Conservation (phyloP, 257 asterid genomes). For the Buddleja alternifolia region DNA sequence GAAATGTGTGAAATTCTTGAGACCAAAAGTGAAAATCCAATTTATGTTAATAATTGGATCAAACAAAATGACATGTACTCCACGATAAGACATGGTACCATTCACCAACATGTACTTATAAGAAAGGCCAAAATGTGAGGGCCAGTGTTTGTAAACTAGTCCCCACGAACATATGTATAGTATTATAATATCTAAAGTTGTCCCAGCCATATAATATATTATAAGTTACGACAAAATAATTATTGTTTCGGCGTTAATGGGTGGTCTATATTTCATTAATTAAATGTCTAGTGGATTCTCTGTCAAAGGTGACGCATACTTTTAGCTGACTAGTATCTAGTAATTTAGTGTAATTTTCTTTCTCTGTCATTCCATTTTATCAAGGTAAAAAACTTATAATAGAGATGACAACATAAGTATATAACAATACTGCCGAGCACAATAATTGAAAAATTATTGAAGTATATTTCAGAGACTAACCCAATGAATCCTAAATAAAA, state of each 20-base stretch:
- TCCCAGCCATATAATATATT: constrained; percentile 31
- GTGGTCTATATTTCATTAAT: constrained; percentile 59
- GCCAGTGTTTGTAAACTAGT: background rate
- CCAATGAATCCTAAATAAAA: no score
- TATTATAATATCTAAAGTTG: background rate
- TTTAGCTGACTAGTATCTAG: constrained; percentile 39
- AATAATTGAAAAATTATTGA: no score
- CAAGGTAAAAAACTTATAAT: no score
- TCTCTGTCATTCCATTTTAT: no score
- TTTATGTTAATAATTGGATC: constrained; percentile 23
- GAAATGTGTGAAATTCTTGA: no score
- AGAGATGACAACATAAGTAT: no score
- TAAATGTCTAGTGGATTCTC: constrained; percentile 43
- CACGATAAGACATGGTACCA: constrained; percentile 40
- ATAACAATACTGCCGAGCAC: no score
- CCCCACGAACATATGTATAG: constrained; percentile 19
- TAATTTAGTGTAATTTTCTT: no score
- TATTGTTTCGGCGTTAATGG: constrained; percentile 39
- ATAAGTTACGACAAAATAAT: constrained; percentile 36
- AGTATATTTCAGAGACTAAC: no score
- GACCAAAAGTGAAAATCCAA: no score
- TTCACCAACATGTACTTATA: constrained; percentile 11
- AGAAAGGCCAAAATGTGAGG: constrained; percentile 21
- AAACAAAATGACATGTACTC: constrained; percentile 42
- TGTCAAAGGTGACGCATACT: constrained; percentile 36